Percentiles rank a stretch among this genome's conserved stretches.
Evolutionary conservation across 75 land plant genomes (phyloP).

Genomic region (Sequoiadendron giganteum): DNA sequence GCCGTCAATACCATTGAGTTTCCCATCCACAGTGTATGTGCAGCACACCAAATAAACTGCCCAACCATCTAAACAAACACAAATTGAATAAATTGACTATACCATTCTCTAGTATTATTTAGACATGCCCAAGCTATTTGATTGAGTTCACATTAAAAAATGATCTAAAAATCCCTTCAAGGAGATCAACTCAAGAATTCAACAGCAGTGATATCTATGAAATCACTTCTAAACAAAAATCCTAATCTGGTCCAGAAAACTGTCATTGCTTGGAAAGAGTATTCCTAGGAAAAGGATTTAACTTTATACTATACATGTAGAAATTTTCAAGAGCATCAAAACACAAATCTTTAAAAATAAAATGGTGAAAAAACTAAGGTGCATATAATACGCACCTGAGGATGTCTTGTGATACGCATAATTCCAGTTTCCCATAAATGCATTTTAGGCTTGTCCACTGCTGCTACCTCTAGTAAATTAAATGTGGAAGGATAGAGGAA

Average conservation of each 20-base stretch:
- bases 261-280: neutral
- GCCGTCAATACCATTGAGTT: slow-evolving; percentile 85
- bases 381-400: slow-evolving; percentile 60
- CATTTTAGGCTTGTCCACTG: slow-evolving; percentile 95
- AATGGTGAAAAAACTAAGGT: neutral
- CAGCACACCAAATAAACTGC: slow-evolving; percentile 94
- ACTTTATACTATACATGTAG: neutral
- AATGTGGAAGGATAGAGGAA: slow-evolving; percentile 98
- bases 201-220: neutral
- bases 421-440: slow-evolving; percentile 98
- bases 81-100: neutral
- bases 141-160: neutral
- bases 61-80: slow-evolving; percentile 83
- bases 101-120: neutral
- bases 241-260: neutral
- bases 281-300: neutral
- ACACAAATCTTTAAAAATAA: neutral
- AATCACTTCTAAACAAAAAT: neutral
- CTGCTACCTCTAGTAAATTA: slow-evolving; percentile 94
- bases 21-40: slow-evolving; percentile 95
- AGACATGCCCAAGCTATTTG: neutral
- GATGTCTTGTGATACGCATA: slow-evolving; percentile 95
- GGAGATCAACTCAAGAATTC: neutral
- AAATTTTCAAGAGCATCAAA: neutral
- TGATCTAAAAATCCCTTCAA: neutral